Conservation (phyloP, 2,329 filamentous ascomycete genomes). For the Ilyonectria destructans region DNA sequence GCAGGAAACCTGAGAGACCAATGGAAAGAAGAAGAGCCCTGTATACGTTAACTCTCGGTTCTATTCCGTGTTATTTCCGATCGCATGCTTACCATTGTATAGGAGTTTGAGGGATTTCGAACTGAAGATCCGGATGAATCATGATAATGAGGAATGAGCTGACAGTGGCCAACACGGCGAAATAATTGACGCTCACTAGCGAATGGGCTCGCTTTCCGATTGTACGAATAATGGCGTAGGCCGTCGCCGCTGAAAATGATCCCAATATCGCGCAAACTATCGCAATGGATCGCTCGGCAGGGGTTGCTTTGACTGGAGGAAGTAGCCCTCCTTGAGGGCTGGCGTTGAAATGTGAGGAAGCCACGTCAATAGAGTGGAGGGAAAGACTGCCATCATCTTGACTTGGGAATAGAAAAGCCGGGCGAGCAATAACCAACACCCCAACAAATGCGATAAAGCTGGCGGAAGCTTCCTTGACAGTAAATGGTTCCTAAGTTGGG, state of each 20-base stretch:
- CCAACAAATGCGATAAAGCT: conserved; percentile 80
- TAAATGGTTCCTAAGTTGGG: conserved; percentile 77
- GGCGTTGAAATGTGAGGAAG: conserved; percentile 21
- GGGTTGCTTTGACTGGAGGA: conserved; percentile 59
- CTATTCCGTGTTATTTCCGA: too few species aligned
- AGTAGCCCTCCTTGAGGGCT: conserved; percentile 44
- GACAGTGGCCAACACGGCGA: conserved; percentile 77
- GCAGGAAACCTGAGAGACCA: conserved; percentile 81
- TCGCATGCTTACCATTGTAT: conserved; percentile 45
- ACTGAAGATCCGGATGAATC: conserved; percentile 58
- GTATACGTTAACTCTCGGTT: conserved; percentile 47
- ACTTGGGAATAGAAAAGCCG: conserved; percentile 69
- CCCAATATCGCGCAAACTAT: conserved; percentile 78
- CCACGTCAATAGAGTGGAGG: conserved; percentile 4
- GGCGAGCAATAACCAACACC: conserved; percentile 83
- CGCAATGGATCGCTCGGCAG: conserved; percentile 76
- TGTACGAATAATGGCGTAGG: conserved; percentile 81
- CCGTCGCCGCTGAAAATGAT: conserved; percentile 78
- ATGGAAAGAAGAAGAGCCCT: conserved; percentile 74
- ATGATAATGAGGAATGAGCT: conserved; percentile 75
- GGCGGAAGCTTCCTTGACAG: conserved; percentile 78
- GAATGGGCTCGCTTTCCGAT: conserved; percentile 84
- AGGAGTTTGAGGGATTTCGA: conserved; percentile 53
- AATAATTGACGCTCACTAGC: conserved; percentile 85
- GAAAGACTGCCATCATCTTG: conserved; percentile 30